These are phyloP conservation scores for Neopestalotiopsis sp. DNA, from an alignment of 2,329 filamentous ascomycete genomes.

Conservation along the genomic window DNA sequence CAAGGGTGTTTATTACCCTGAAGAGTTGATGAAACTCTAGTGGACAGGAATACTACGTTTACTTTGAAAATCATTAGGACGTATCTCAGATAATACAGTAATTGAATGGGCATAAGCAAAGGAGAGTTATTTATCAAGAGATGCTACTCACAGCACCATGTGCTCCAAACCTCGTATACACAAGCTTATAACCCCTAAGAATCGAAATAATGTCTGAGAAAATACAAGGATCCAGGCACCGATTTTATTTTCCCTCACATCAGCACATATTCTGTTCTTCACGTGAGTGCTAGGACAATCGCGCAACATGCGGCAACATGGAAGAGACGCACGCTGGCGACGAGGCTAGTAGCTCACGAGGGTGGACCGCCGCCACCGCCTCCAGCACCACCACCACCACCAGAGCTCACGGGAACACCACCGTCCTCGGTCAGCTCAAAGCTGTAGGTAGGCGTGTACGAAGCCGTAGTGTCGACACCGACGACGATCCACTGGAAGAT, in stretches of 20 bases:
- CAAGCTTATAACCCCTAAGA: neutral
- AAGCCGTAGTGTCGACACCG: neutral
- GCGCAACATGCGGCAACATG: neutral
- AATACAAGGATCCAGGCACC: neutral
- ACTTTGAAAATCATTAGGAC: no score
- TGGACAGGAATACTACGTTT: no score
- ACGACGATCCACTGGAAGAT: slow-evolving; percentile 10
- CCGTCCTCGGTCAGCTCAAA: slow-evolving; percentile 12
- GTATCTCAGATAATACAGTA: no score
- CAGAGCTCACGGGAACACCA: neutral
- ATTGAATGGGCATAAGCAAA: no score
- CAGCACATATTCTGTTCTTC: neutral
- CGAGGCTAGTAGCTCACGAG: neutral
- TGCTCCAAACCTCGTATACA: neutral
- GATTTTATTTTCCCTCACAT: neutral
- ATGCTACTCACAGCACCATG: neutral
- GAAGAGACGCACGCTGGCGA: neutral
- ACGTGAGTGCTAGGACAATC: neutral
- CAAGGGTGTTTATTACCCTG: no score
- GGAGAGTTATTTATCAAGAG: neutral
- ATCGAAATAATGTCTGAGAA: neutral
- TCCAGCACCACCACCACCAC: neutral
- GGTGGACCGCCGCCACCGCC: slow-evolving; percentile 2
- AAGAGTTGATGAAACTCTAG: no score
- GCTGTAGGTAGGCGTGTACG: slow-evolving; percentile 11